phyloP scores from a whole-genome alignment of 2,329 filamentous ascomycete genomes.

The Orbilia brochopaga region DNA sequence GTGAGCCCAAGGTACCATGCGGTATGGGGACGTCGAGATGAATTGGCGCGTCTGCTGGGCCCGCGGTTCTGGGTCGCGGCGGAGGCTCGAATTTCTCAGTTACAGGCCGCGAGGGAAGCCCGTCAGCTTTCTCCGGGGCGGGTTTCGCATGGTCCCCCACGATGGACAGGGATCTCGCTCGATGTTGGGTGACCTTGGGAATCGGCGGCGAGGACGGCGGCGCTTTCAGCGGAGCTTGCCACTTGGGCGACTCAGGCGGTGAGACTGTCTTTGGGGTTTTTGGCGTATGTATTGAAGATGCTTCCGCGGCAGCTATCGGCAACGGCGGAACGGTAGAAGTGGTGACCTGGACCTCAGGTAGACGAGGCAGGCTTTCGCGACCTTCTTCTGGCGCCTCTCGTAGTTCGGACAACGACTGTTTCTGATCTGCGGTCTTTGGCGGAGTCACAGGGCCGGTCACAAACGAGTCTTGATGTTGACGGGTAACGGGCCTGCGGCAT shows the following conservation, averaged over 20 bases:
- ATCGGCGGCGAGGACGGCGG: constrained; percentile 47
- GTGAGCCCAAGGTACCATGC: constrained; percentile 55
- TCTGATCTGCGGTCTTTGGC: constrained; percentile 49
- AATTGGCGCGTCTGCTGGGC: constrained; percentile 52
- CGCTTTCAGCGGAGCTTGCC: constrained; percentile 45
- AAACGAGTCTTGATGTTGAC: constrained; percentile 47
- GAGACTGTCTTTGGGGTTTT: constrained; percentile 39
- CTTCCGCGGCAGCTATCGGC: constrained; percentile 18
- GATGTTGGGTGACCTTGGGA: constrained; percentile 44
- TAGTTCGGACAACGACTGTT: constrained; percentile 46
- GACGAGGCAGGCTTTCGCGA: constrained; percentile 19
- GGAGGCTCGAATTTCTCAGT: constrained; percentile 50
- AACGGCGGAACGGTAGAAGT: constrained; percentile 31
- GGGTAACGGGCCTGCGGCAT: constrained; percentile 43
- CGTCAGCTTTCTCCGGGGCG: constrained; percentile 36
- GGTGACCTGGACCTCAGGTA: constrained; percentile 39
- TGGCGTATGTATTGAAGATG: constrained; percentile 46
- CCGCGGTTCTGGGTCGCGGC: constrained; percentile 53
- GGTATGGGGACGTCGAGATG: constrained; percentile 55
- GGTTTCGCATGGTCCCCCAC: constrained; percentile 45
- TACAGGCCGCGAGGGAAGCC: constrained; percentile 39
- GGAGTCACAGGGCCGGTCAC: constrained; percentile 44
- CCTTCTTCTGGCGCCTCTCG: constrained; percentile 43
- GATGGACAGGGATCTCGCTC: constrained; percentile 44
- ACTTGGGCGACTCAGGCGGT: constrained; percentile 45